Evolutionary conservation across 2,329 filamentous ascomycete species (phyloP), one percentile per base, ranked within the genome.

Genomic region (Sporothrix sp.): DNA sequence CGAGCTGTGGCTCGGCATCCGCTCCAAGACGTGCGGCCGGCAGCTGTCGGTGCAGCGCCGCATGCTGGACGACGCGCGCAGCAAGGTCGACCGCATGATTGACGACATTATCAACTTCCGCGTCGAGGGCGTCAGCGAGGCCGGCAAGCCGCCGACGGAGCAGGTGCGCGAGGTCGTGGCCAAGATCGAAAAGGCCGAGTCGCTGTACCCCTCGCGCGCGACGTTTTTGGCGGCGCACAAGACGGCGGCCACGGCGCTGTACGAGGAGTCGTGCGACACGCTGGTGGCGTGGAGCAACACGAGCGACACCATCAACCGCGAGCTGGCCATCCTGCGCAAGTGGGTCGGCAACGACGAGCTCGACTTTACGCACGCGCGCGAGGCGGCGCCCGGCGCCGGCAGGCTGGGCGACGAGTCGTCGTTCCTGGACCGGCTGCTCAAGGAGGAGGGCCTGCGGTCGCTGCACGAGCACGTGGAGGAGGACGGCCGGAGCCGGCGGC

Each of bases 281-380:
- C 84, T 98, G 57, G 81, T 95, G 55, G 84, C 91, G 3, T 98
- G 93, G 93, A 85, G 95, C 72, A 98, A 97, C 67, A 96, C 90
- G 47, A 96, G 90, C 28, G 83, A 91, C 63, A 81, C 95, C 62
- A 97, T 98, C 73, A 95, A 94, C 65, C 95, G 87, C 2, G 87
- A 98, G 65, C 78, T 98, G 53, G 82, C 82, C 13, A 90, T 97
- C 56, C 68, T 98, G 56, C 90, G 93, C 66, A 89, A 85, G 56
- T 98, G 93, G 93, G 93, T 98, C 23, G 93, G 93, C 50, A 98
- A 98, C 62, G 82, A 90, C 33, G 90, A 95, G 62, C 77, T 98
- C 35, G 89, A 97, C 66, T 98, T 97, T 63, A 81, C 81, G 46
- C 85, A 85, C 62, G 77, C 82, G 20, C 84, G 85, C 57, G 75